Conservation (phyloP, 1,139 yeast genomes). For the Kurtzmaniella quercitrusa region DNA sequence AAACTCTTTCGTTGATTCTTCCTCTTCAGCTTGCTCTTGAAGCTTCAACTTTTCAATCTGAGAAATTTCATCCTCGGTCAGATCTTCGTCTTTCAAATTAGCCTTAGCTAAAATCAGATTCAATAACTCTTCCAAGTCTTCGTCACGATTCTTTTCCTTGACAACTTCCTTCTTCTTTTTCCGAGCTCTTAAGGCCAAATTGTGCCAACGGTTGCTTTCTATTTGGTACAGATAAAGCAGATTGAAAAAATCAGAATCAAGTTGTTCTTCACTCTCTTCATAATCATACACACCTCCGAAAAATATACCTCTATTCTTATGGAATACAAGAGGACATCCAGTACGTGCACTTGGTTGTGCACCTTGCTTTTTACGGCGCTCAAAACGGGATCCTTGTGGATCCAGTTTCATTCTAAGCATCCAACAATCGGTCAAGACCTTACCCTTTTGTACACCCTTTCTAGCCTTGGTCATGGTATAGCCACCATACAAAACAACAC, state of each 20-base stretch:
- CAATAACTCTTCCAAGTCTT: constrained; percentile 78
- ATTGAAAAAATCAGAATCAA: constrained; percentile 83
- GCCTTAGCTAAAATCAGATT: constrained; percentile 71
- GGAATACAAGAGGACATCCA: constrained; percentile 88
- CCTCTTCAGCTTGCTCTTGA: constrained; percentile 33
- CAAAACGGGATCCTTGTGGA: constrained; percentile 78
- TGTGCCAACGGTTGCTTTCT: constrained; percentile 88
- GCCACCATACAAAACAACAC: constrained; percentile 89
- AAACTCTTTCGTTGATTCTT: constrained; percentile 37
- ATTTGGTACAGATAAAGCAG: constrained; percentile 77
- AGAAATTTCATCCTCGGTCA: constrained; percentile 32
- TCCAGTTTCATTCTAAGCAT: constrained; percentile 82
- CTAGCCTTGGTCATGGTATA: constrained; percentile 90
- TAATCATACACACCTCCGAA: constrained; percentile 96
- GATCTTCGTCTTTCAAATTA: constrained; percentile 61
- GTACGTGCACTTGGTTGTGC: constrained; percentile 88
- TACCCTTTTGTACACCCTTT: constrained; percentile 87
- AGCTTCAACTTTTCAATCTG: constrained; percentile 38
- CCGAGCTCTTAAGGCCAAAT: constrained; percentile 61
- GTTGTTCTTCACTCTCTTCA: constrained; percentile 90
- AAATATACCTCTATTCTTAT: constrained; percentile 87
- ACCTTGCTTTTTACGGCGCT: constrained; percentile 84
- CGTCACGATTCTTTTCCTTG: constrained; percentile 56
- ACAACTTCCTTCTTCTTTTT: constrained; percentile 44
- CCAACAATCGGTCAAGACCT: constrained; percentile 89